phyloP scores from a whole-genome alignment of 768 basidiomycete genomes.

The Hygrophorus pudorinus region DNA sequence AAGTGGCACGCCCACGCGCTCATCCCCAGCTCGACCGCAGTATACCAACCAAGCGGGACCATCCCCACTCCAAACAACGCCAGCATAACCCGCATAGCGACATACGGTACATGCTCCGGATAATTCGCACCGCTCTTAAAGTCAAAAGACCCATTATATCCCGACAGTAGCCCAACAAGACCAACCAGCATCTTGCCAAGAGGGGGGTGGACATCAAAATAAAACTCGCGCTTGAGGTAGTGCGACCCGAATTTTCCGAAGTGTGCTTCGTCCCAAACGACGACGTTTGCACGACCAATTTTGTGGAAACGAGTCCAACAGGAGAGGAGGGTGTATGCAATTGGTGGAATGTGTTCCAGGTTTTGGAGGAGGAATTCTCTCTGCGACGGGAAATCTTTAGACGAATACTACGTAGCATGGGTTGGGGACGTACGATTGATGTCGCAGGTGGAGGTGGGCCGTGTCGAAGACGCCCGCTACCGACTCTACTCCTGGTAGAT shows the following conservation, averaged over 20 bases:
- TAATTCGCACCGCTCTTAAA: constrained; percentile 90
- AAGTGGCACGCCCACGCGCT: constrained; percentile 83
- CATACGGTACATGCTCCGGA: constrained; percentile 78
- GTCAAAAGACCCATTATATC: constrained; percentile 87
- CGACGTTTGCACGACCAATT: constrained; percentile 76
- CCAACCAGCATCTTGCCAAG: constrained; percentile 99
- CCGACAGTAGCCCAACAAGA: constrained; percentile 80
- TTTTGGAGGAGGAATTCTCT: constrained; percentile 74
- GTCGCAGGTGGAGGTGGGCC: constrained; percentile 57
- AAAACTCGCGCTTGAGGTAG: constrained; percentile 98
- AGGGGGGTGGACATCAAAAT: constrained; percentile 98
- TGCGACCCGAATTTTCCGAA: constrained; percentile 99
- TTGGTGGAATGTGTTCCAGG: constrained; percentile 65
- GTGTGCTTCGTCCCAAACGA: constrained; percentile 99
- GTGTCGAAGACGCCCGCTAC: constrained; percentile 53
- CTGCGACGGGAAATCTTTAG: no score
- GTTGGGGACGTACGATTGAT: constrained; percentile 45
- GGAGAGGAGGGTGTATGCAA: constrained; percentile 84
- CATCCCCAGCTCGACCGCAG: constrained; percentile 90
- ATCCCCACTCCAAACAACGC: constrained; percentile 91
- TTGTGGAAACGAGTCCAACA: constrained; percentile 93
- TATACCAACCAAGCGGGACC: constrained; percentile 97
- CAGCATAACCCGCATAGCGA: constrained; percentile 91
- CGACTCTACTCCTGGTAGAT: constrained; percentile 25
- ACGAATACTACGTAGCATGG: no score